Base-by-base conservation (phyloP, 768 basidiomycete species). In the Boletus vermiculosoides region DNA sequence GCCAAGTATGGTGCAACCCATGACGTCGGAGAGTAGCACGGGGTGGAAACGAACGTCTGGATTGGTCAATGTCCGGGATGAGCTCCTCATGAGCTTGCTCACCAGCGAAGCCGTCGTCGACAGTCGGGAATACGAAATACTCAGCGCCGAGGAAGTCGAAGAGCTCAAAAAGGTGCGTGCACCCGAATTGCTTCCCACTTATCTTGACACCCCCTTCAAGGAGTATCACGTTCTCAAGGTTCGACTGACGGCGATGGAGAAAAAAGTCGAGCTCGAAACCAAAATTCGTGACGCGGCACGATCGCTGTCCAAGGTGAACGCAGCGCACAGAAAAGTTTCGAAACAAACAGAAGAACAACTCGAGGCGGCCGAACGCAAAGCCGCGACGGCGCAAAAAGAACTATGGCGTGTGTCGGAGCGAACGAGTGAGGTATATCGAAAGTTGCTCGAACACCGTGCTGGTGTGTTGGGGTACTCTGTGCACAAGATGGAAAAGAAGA, bases 41-140 rank as follows among this genome's bases (percentile, higher is more conserved):
- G 75, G 75, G 31, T 73, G 73, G 72, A 80, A 80, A 61, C 77
- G 77, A 20, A 65, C 74, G 12, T 81, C 81, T 9, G 74, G 68
- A 9, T 59, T 74, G 46, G 70, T 81, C 53, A 86, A 83, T 59
- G 83, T 83, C 16, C 80, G 87, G 45, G 94, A 97, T 64, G 91
- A 94, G 59, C 81, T 98, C 45, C 80, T 98, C 60, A 81, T 97
- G 69, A 90, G 90, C 69, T 80, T 99, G 40, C 76, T 98, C 61
- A 90, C 94, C 41, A 94, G 94, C 53, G 94, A 98, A 73, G 96
- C 96, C 5, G 84, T 92, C 41, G 86, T 98, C n/a, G 94, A 98
- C 65, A 91, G 91, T 65, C 85, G 89, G 31, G 84, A 84, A 45
- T 91, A 83, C 67, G 84, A 87, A 52, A 86, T 97, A 22, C 77